A percentile compares a stretch with the other conserved stretches of the same genome.
These are phyloP conservation scores for Backusella psychrophila DNA, from an alignment of 192 early-diverging fungal genomes.

Conservation along the genomic window DNA sequence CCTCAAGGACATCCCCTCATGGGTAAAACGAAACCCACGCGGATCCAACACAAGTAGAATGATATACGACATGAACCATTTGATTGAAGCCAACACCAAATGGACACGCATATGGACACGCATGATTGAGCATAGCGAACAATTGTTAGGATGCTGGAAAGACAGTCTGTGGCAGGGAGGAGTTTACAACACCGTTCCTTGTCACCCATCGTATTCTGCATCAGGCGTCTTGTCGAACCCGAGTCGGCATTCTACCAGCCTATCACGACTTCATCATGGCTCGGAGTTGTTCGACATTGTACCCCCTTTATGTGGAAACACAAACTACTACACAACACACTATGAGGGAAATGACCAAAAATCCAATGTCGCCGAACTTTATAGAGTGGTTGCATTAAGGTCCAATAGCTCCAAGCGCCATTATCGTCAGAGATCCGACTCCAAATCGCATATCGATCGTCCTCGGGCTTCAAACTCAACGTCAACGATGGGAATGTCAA, in stretches of 20 bases:
- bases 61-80: slow-evolving; percentile 16
- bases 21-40: slow-evolving; percentile 11
- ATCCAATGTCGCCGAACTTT: neutral
- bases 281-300: slow-evolving; percentile 13
- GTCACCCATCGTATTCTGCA: neutral
- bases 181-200: slow-evolving; percentile 7
- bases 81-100: slow-evolving; percentile 22
- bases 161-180: neutral
- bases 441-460: neutral
- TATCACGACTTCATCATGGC: slow-evolving; percentile 2
- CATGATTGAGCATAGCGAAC: slow-evolving; percentile 21
- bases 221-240: neutral
- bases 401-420: neutral
- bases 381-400: neutral
- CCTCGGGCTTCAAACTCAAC: slow-evolving; percentile 8
- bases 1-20: slow-evolving; percentile 15
- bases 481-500: neutral
- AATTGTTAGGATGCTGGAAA: slow-evolving; percentile 12
- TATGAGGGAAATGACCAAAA: neutral
- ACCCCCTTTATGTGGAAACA: slow-evolving; percentile 8
- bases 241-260: slow-evolving; percentile 14
- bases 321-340: neutral
- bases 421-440: neutral
- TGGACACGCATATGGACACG: slow-evolving; percentile 30
- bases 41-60: slow-evolving; percentile 4